Conservation (phyloP, 2,329 filamentous ascomycete species). For the Xylariales sp. region DNA sequence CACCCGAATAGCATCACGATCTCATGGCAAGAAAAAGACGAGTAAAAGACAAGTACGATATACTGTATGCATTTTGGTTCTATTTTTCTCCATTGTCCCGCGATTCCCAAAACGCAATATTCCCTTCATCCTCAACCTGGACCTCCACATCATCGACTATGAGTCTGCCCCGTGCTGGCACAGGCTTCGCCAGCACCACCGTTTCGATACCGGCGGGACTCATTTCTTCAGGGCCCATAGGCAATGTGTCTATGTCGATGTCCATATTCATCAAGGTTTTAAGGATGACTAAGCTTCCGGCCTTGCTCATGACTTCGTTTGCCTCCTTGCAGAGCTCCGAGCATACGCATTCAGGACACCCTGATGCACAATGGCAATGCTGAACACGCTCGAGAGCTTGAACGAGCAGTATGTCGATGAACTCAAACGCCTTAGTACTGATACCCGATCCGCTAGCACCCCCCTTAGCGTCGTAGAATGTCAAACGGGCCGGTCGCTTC, state of each 20-base stretch:
- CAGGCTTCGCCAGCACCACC: conserved; percentile 76
- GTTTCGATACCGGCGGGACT: conserved; percentile 83
- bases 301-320: conserved; percentile 95
- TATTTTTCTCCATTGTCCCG: not conserved
- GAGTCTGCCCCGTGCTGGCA: conserved; percentile 58
- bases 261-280: conserved; percentile 79
- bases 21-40: not conserved
- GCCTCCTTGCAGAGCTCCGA: conserved; percentile 85
- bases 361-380: conserved; percentile 79
- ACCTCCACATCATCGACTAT: conserved; percentile 43
- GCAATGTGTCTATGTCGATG: conserved; percentile 85
- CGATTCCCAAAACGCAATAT: not conserved
- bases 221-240: conserved; percentile 82
- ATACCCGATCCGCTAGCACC: conserved; percentile 86
- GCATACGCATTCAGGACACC: conserved; percentile 91
- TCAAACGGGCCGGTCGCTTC: conserved; percentile 87
- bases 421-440: conserved; percentile 92
- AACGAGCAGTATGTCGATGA: conserved; percentile 80
- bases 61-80: not conserved
- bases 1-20: not conserved
- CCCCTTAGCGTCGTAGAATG: conserved; percentile 95
- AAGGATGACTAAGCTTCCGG: conserved; percentile 83
- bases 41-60: not conserved
- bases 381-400: conserved; percentile 83
- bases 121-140: conserved; percentile 42